These are phyloP conservation scores for Xerocomellus chrysenteron DNA, from an alignment of 768 basidiomycete species.

Conservation along the genomic window DNA sequence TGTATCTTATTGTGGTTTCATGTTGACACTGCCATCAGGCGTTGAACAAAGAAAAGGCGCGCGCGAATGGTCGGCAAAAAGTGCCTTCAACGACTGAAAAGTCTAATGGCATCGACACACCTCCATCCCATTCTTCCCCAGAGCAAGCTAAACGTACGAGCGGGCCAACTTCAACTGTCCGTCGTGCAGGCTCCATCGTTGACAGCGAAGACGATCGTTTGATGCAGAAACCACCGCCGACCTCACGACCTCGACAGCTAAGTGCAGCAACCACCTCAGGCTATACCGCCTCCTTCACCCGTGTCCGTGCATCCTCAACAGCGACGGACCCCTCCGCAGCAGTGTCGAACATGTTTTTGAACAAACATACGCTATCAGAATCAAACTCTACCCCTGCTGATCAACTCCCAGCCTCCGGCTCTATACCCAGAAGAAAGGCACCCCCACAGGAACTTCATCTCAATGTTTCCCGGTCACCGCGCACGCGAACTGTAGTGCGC, in stretches of 20 bases:
- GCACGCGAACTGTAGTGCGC: slow-evolving; percentile 49
- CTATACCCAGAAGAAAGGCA: slow-evolving; percentile 22
- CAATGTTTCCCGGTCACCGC: slow-evolving; percentile 17
- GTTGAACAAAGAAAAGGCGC: slow-evolving; percentile 72
- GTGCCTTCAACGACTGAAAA: slow-evolving; percentile 23
- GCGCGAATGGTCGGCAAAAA: slow-evolving; percentile 30
- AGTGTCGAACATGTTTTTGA: slow-evolving; percentile 13
- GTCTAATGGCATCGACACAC: slow-evolving; percentile 16
- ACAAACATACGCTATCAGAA: slow-evolving; percentile 30
- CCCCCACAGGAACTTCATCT: slow-evolving; percentile 32
- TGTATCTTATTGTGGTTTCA: slow-evolving; percentile 15
- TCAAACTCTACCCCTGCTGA: slow-evolving; percentile 32
- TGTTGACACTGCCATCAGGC: slow-evolving; percentile 39
- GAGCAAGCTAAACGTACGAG: slow-evolving; percentile 25
- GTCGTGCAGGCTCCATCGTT: slow-evolving; percentile 59
- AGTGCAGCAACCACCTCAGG: slow-evolving; percentile 44
- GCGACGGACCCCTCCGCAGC: slow-evolving; percentile 29
- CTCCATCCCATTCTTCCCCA: slow-evolving; percentile 13
- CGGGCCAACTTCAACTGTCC: slow-evolving; percentile 46
- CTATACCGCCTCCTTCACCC: slow-evolving; percentile 23
- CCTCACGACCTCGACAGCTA: slow-evolving; percentile 45
- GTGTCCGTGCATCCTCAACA: slow-evolving; percentile 34
- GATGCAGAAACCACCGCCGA: slow-evolving; percentile 33
- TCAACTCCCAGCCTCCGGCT: slow-evolving; percentile 23
- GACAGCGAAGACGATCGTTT: slow-evolving; percentile 55